Evolutionary conservation across 495 filamentous ascomycete genomes (phyloP), one percentile per base, ranked within the genome.

Genomic region (Coniosporium apollinis): DNA sequence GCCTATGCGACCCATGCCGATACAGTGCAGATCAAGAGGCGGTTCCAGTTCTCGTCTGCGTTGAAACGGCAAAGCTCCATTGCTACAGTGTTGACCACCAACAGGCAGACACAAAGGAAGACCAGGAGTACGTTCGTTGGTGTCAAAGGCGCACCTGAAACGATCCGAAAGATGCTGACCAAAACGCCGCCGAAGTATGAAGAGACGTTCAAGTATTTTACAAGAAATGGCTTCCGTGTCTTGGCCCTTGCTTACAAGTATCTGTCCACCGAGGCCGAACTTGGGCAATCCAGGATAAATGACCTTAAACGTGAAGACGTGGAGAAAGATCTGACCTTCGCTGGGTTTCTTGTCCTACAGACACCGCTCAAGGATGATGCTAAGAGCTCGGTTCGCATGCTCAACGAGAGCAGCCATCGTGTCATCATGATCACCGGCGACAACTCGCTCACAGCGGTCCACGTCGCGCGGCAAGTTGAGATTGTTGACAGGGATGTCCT

Each of bases 371-470:
- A 99, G 62, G 86, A 94, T 13, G 89, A 99, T 56, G 89, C 89
- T 15, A 82, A 85, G 60, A 76, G 82, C 48, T 68, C 89, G 14
- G 83, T 96, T 19, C 81, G 76, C 30, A 96, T 99, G 89, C 67
- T 99, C 38, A 99, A 94, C 51, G 91, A 96, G 61, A 94, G 87
- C 57, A 93, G 83, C 58, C 89, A 99, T 61, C 83, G 89, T 44
- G 82, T 91, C 37, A 81, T 96, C 46, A 99, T 99, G 89, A 99
- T 99, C 38, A 99, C 89, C 31, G 89, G 89, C 48, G 89, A 99
- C 57, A 99, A 99, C 51, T 86, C 89, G 15, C 67, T 99, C 26
- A 99, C 89, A 16, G 89, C 89, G 44, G 80, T 89, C 17, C 87
- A 99, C 52, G 89, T 99, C 39, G 89, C 89, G 9, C 76, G 77